These are phyloP conservation scores for Dimargaris xerosporica DNA, from an alignment of 192 early-diverging fungal species.

Conservation along the genomic window DNA sequence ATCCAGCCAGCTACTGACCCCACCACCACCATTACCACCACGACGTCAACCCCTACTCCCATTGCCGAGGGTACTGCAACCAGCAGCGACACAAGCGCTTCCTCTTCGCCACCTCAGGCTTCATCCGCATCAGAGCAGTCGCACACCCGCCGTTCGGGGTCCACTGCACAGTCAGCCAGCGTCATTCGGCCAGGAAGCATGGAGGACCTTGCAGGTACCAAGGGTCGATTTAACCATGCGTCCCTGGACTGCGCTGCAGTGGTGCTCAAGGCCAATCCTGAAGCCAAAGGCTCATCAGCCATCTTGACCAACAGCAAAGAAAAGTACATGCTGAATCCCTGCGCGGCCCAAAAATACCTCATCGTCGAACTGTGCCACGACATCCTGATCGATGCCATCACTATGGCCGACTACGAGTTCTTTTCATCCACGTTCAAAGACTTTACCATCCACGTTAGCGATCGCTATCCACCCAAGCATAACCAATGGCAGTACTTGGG, in stretches of 20 bases:
- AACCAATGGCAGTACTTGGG: conserved; percentile 69
- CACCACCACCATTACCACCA: no score
- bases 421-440: conserved; percentile 90
- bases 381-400: conserved; percentile 77
- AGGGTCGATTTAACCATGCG: conserved; percentile 92
- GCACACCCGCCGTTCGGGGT: no score
- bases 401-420: conserved; percentile 91
- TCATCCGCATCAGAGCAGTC: no score
- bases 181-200: background rate
- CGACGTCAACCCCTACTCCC: no score
- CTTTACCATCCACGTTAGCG: conserved; percentile 58
- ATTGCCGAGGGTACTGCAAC: no score
- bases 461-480: conserved; percentile 59
- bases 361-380: conserved; percentile 91
- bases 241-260: conserved; percentile 87
- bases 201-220: conserved; percentile 24
- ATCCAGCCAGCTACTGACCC: no score
- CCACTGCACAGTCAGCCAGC: no score
- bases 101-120: no score
- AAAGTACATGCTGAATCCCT: conserved; percentile 89
- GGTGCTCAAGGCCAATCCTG: conserved; percentile 67
- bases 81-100: no score
- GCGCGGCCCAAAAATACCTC: conserved; percentile 65
- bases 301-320: conserved; percentile 88
- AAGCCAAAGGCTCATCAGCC: conserved; percentile 61